Evolutionary conservation across 345 rosid species (phyloP).

Genomic region (Corchorus capsularis): DNA sequence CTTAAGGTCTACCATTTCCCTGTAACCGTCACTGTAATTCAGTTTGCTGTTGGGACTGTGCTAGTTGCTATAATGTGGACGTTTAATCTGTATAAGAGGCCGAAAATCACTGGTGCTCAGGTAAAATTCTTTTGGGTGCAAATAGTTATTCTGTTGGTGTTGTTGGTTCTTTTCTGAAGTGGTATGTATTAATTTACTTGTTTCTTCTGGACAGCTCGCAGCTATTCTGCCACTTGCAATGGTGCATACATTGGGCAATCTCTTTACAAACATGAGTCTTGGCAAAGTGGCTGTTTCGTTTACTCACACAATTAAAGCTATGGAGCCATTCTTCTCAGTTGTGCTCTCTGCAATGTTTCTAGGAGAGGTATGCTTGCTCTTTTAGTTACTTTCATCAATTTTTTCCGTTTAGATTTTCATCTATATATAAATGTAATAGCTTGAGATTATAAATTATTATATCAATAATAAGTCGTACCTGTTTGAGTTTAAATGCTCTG

Average conservation of each 20-base stretch:
- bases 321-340: slow-evolving; percentile 99
- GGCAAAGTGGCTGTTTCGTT: slow-evolving; percentile 99
- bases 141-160: neutral
- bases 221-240: slow-evolving; percentile 85
- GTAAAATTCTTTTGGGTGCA: slow-evolving; percentile 24
- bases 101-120: slow-evolving; percentile 69
- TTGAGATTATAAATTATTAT: neutral
- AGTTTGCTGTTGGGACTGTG: slow-evolving; percentile 83
- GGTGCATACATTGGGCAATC: slow-evolving; percentile 87
- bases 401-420: neutral
- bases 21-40: slow-evolving; percentile 63
- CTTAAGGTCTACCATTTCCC: slow-evolving; percentile 80
- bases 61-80: slow-evolving; percentile 81
- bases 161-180: neutral
- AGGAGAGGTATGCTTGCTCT: slow-evolving; percentile 63
- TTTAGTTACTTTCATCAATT: neutral
- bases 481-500: neutral
- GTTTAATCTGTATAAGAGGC: slow-evolving; percentile 75
- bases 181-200: slow-evolving; percentile 15
- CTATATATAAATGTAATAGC: neutral
- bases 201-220: slow-evolving; percentile 55
- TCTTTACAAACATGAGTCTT: slow-evolving; percentile 95
- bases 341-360: slow-evolving; percentile 90
- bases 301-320: slow-evolving; percentile 98
- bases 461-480: neutral